A percentile compares a stretch with the other conserved stretches of the same genome.
These are phyloP conservation scores for Quillaja saponaria DNA, from an alignment of 306 rosid genomes.

Conservation along the genomic window DNA sequence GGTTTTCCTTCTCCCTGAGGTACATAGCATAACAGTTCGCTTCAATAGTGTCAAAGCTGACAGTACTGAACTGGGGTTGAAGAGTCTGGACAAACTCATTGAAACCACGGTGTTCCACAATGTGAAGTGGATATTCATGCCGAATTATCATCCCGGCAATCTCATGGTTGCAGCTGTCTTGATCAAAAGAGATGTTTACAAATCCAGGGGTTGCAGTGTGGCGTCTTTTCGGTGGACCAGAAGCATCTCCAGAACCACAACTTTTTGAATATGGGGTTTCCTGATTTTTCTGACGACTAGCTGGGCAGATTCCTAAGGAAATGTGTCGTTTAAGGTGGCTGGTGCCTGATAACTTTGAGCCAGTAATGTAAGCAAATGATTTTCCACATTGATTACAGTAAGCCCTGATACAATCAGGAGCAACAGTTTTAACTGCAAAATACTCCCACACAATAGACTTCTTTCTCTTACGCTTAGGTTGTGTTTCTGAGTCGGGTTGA, in stretches of 20 bases:
- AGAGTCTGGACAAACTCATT: slow-evolving; percentile 56
- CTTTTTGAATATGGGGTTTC: slow-evolving; percentile 28
- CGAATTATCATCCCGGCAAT: slow-evolving; percentile 76
- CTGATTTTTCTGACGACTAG: slow-evolving; percentile 56
- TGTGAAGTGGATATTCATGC: slow-evolving; percentile 87
- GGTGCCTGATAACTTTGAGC: slow-evolving; percentile 79
- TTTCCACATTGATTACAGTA: slow-evolving; percentile 77
- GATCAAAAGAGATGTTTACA: slow-evolving; percentile 58
- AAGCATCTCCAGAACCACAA: slow-evolving; percentile 32
- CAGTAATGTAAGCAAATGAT: slow-evolving; percentile 75
- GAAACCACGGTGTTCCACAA: slow-evolving; percentile 81
- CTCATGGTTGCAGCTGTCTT: slow-evolving; percentile 60
- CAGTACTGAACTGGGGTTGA: slow-evolving; percentile 71
- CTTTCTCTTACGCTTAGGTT: slow-evolving; percentile 62
- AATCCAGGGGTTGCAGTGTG: slow-evolving; percentile 40
- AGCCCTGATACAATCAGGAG: slow-evolving; percentile 63
- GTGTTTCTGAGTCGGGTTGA: slow-evolving; percentile 40
- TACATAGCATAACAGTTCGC: slow-evolving; percentile 58
- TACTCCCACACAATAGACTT: slow-evolving; percentile 87
- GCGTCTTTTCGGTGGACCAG: slow-evolving; percentile 57
- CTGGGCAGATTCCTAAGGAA: slow-evolving; percentile 72
- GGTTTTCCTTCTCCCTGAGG: slow-evolving; percentile 62
- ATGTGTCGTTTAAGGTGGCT: slow-evolving; percentile 87
- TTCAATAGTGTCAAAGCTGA: slow-evolving; percentile 46
- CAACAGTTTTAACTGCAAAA: slow-evolving; percentile 66